Evolutionary conservation across 1,284 basidiomycete species (phyloP).

Genomic region (Ustilago esculenta): DNA sequence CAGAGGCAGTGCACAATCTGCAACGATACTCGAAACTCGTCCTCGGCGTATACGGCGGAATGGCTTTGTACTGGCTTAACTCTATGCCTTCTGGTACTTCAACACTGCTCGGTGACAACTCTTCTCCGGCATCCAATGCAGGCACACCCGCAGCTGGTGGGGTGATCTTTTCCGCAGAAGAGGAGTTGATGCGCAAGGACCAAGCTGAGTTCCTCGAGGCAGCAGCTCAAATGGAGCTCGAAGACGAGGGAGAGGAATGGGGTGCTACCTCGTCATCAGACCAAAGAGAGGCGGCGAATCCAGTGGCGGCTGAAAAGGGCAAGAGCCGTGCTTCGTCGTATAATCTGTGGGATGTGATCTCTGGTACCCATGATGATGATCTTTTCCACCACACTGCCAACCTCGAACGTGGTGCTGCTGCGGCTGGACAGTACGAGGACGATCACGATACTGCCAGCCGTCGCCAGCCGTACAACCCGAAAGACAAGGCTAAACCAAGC

Average conservation of each 20-base stretch:
- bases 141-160: not conserved
- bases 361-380: slow-evolving; percentile 56
- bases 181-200: slow-evolving; percentile 48
- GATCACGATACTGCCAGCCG: not conserved
- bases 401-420: slow-evolving; percentile 40
- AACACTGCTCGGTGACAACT: not conserved
- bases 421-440: slow-evolving; percentile 46
- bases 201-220: slow-evolving; percentile 51
- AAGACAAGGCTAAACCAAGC: slow-evolving; percentile 32
- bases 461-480: slow-evolving; percentile 7
- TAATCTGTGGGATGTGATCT: slow-evolving; percentile 53
- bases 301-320: not conserved
- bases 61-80: slow-evolving; percentile 57
- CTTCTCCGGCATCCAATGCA: not conserved
- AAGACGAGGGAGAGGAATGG: slow-evolving; percentile 39
- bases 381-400: slow-evolving; percentile 58
- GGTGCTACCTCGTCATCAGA: not conserved
- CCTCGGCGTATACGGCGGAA: slow-evolving; percentile 58
- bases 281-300: not conserved
- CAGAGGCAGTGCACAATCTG: slow-evolving; percentile 50
- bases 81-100: slow-evolving; percentile 28
- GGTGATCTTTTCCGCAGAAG: slow-evolving; percentile 45
- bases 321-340: slow-evolving; percentile 29
- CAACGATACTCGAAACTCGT: slow-evolving; percentile 58
- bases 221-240: slow-evolving; percentile 49